A percentile compares a stretch with the other conserved stretches of the same genome.
Evolutionary conservation across 352 stramenopile genomes (phyloP).

Genomic region (Globisporangium radiosum): DNA sequence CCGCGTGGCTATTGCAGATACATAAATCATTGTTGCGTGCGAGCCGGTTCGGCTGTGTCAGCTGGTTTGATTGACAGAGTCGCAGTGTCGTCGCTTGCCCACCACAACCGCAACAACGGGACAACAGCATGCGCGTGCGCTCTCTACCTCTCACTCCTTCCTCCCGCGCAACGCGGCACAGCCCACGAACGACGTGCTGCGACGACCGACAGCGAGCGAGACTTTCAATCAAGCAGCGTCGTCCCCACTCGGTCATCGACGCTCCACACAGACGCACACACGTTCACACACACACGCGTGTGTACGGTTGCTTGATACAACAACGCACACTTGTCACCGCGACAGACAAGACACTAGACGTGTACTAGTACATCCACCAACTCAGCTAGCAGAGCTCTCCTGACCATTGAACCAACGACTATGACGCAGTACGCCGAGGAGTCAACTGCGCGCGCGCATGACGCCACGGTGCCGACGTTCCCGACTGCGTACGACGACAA

Average conservation of each 20-base stretch:
- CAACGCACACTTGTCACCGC: not conserved
- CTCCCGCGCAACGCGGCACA: not conserved
- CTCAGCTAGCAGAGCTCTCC: not conserved
- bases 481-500: slow-evolving; percentile 42
- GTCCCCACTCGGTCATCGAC: not conserved
- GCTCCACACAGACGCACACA: not conserved
- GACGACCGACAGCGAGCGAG: not conserved
- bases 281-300: not conserved
- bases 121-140: not conserved
- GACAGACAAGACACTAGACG: not conserved
- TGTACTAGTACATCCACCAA: not conserved
- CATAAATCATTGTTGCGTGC: not conserved
- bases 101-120: not conserved
- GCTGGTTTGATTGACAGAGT: not conserved
- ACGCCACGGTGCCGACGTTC: slow-evolving; percentile 14
- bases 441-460: slow-evolving; percentile 32
- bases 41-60: not conserved
- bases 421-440: slow-evolving; percentile 32
- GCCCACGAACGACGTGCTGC: too few species aligned
- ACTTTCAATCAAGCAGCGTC: slow-evolving; percentile 1
- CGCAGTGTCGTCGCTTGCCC: not conserved
- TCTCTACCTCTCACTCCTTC: not conserved
- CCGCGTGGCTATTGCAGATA: too few species aligned
- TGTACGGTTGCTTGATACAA: slow-evolving; percentile 1
- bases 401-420: not conserved